These are phyloP conservation scores for Blastobotrys chiropterorum DNA, from an alignment of 805 yeast species.

Conservation along the genomic window DNA sequence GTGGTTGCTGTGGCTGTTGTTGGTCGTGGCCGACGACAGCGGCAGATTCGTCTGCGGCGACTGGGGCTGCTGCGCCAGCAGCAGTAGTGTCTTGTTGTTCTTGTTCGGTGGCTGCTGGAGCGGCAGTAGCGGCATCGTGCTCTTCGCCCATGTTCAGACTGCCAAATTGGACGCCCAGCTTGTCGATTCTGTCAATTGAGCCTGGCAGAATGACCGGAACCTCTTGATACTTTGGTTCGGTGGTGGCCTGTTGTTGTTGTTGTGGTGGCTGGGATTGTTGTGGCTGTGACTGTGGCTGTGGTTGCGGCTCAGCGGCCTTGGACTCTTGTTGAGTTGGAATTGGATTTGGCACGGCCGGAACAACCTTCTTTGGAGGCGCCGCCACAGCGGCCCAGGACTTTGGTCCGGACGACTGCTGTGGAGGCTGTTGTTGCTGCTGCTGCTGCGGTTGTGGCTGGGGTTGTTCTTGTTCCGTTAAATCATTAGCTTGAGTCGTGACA, in stretches of 20 bases:
- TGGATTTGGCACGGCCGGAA: slow-evolving; percentile 28
- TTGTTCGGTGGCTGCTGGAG: not conserved
- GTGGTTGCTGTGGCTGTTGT: slow-evolving; percentile 19
- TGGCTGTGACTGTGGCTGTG: slow-evolving; percentile 11
- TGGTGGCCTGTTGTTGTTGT: slow-evolving; percentile 13
- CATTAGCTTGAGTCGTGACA: not conserved
- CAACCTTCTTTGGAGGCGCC: slow-evolving; percentile 37
- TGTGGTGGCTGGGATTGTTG: slow-evolving; percentile 8
- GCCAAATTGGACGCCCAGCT: slow-evolving; percentile 60
- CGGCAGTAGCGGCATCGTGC: not conserved
- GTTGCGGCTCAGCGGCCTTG: slow-evolving; percentile 10
- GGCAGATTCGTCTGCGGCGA: slow-evolving; percentile 20
- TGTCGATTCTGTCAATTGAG: slow-evolving; percentile 37
- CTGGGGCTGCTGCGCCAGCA: slow-evolving; percentile 11
- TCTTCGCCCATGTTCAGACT: slow-evolving; percentile 43
- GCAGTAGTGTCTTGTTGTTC: not conserved
- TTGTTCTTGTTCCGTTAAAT: not conserved
- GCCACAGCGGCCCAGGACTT: slow-evolving; percentile 70
- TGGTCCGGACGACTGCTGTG: slow-evolving; percentile 16
- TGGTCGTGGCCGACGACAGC: slow-evolving; percentile 10
- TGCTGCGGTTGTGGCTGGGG: slow-evolving; percentile 13
- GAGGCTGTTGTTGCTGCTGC: slow-evolving; percentile 13
- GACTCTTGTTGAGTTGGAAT: slow-evolving; percentile 10
- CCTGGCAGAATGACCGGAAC: slow-evolving; percentile 50
- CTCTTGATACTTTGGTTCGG: slow-evolving; percentile 32